These are phyloP conservation scores for Russula olivacea DNA, from an alignment of 768 basidiomycete species.

Conservation along the genomic window DNA sequence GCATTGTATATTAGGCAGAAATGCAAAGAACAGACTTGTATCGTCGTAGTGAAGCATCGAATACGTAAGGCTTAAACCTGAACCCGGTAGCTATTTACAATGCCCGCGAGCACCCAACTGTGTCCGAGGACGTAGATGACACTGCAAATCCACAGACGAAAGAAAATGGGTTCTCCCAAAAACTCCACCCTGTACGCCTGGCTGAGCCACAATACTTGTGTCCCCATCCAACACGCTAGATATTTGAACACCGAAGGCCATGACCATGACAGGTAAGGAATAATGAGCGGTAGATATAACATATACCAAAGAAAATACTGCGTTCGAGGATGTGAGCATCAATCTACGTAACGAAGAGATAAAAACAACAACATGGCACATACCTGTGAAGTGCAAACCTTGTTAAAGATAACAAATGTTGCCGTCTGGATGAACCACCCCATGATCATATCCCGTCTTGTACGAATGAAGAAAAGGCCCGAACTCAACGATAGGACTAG, in stretches of 20 bases:
- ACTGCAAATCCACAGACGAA: constrained; percentile 72
- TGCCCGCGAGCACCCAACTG: constrained; percentile 66
- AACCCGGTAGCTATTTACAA: constrained; percentile 47
- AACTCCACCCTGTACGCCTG: constrained; percentile 92
- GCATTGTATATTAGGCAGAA: constrained; percentile 7
- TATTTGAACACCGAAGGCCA: constrained; percentile 38
- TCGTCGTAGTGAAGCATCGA: neutral
- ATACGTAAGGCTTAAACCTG: neutral
- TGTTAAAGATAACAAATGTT: constrained; percentile 92
- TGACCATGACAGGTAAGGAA: constrained; percentile 58
- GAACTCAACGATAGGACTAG: constrained; percentile 62
- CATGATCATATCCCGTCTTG: constrained; percentile 58
- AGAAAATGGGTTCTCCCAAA: constrained; percentile 66
- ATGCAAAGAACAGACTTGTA: neutral
- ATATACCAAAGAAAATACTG: constrained; percentile 99
- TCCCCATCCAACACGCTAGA: constrained; percentile 60
- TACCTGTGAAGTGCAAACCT: constrained; percentile 97
- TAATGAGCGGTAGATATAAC: constrained; percentile 75
- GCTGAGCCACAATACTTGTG: constrained; percentile 85
- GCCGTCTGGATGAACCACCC: constrained; percentile 91
- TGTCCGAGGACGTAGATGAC: constrained; percentile 70
- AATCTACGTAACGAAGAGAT: constrained; percentile 17
- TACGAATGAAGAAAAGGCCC: constrained; percentile 65
- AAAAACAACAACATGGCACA: constrained; percentile 22
- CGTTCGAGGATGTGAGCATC: neutral